Evolutionary conservation across 768 basidiomycete genomes (phyloP).

Genomic region (Xerocomellus dryophilus): DNA sequence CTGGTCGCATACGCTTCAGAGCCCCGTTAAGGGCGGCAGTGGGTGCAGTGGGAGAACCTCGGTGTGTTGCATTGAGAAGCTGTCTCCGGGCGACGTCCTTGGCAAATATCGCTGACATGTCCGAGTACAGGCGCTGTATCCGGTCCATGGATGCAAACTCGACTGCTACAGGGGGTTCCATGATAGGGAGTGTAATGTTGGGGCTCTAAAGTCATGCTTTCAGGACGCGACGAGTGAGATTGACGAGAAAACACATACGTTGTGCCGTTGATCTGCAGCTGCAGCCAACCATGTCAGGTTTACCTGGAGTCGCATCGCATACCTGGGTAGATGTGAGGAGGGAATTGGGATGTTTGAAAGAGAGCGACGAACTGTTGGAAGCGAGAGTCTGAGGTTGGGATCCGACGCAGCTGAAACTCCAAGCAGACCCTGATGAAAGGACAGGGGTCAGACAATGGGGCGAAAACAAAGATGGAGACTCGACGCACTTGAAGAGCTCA

Average conservation of each 20-base stretch:
- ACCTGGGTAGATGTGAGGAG: conserved; percentile 41
- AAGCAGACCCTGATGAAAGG: conserved; percentile 48
- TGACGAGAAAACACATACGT: conserved; percentile 37
- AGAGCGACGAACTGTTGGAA: conserved; percentile 53
- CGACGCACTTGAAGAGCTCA: conserved; percentile 62
- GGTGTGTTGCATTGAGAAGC: conserved; percentile 28
- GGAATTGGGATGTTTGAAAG: not conserved
- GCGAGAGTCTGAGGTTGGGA: conserved; percentile 45
- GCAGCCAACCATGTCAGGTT: conserved; percentile 72
- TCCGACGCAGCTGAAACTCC: conserved; percentile 55
- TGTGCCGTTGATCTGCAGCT: conserved; percentile 57
- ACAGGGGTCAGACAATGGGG: conserved; percentile 3
- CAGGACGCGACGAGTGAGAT: conserved; percentile 3
- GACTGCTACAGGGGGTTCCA: conserved; percentile 52
- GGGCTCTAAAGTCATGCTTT: conserved; percentile 24
- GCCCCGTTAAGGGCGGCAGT: conserved; percentile 20
- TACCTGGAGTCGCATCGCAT: conserved; percentile 57
- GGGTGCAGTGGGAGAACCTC: conserved; percentile 16
- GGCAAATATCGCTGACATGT: conserved; percentile 59
- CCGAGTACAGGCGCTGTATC: conserved; percentile 60
- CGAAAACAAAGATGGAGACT: not conserved
- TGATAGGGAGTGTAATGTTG: conserved; percentile 47
- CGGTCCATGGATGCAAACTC: conserved; percentile 56
- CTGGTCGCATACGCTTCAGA: conserved; percentile 64
- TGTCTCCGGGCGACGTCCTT: conserved; percentile 56